phyloP scores from a whole-genome alignment of 495 filamentous ascomycete species.

The Neurospora sp. region DNA sequence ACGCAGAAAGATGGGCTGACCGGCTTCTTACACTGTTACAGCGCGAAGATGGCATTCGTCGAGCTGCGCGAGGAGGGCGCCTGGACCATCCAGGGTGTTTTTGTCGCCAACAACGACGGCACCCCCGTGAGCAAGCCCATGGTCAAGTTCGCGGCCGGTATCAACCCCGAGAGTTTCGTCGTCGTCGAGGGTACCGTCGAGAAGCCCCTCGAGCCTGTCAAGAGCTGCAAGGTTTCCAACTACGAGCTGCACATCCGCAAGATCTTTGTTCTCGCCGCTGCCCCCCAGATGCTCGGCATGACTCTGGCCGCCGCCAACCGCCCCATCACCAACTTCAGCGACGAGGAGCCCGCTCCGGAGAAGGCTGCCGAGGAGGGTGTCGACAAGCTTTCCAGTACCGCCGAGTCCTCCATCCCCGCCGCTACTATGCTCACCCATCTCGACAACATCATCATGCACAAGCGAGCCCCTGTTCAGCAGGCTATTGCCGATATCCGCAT shows the following conservation, averaged over 20 bases:
- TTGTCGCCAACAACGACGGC: slow-evolving; percentile 47
- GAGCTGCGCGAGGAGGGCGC: slow-evolving; percentile 75
- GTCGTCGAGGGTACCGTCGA: slow-evolving; percentile 71
- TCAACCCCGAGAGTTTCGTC: slow-evolving; percentile 78
- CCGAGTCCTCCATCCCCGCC: slow-evolving; percentile 45
- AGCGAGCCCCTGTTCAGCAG: slow-evolving; percentile 78
- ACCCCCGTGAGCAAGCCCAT: slow-evolving; percentile 63
- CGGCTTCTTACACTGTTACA: background rate
- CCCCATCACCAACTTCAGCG: slow-evolving; percentile 53
- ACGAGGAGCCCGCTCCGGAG: slow-evolving; percentile 44
- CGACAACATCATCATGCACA: slow-evolving; percentile 83
- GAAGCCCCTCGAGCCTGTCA: slow-evolving; percentile 73
- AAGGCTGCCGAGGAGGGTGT: slow-evolving; percentile 41
- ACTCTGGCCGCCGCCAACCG: slow-evolving; percentile 59
- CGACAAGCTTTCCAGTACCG: slow-evolving; percentile 38
- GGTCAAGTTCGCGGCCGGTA: slow-evolving; percentile 73
- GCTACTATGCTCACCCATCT: slow-evolving; percentile 69
- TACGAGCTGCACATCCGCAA: slow-evolving; percentile 83
- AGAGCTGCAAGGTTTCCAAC: slow-evolving; percentile 62
- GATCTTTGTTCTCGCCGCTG: slow-evolving; percentile 54
- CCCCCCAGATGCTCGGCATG: slow-evolving; percentile 58
- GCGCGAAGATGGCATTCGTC: slow-evolving; percentile 86
- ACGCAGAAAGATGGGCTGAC: background rate
- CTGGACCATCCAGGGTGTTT: slow-evolving; percentile 47
- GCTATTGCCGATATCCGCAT: slow-evolving; percentile 74